Conservation (phyloP, 345 rosid genomes). For the Geranium brycei region DNA sequence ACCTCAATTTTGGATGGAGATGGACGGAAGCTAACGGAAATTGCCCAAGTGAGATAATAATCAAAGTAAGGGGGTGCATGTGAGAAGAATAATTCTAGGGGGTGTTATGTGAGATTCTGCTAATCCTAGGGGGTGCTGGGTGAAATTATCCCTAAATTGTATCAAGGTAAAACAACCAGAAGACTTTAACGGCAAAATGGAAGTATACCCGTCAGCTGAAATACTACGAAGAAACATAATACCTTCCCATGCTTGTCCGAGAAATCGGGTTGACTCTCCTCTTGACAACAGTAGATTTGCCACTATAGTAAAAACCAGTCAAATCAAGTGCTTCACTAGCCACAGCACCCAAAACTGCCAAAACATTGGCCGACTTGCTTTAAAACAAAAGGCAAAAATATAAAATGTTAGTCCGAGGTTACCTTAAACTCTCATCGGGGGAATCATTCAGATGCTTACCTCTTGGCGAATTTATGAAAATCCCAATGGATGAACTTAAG, state of each 20-base stretch:
- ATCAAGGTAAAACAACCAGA: no score
- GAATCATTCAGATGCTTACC: conserved; percentile 25
- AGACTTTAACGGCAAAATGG: background rate
- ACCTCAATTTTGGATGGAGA: no score
- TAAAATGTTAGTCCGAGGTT: background rate
- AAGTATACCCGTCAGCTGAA: background rate
- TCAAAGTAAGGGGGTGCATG: no score
- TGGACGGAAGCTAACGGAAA: no score
- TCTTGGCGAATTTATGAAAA: conserved; percentile 96
- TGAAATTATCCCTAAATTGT: no score
- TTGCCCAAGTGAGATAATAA: no score
- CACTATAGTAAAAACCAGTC: conserved; percentile 82
- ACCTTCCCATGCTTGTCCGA: conserved; percentile 62
- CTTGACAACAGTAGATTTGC: conserved; percentile 56
- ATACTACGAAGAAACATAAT: conserved; percentile 3
- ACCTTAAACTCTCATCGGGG: background rate
- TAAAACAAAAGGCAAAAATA: conserved; percentile 16
- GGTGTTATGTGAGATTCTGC: no score
- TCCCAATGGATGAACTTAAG: conserved; percentile 92
- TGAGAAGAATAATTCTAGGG: no score
- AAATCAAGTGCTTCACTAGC: conserved; percentile 95
- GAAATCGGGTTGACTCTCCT: conserved; percentile 44
- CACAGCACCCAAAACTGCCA: conserved; percentile 96
- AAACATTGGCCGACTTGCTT: conserved; percentile 98
- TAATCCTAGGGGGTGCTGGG: no score